These are phyloP conservation scores for Heterobasidion irregulare DNA, from an alignment of 1,284 basidiomycete genomes.

Conservation along the genomic window DNA sequence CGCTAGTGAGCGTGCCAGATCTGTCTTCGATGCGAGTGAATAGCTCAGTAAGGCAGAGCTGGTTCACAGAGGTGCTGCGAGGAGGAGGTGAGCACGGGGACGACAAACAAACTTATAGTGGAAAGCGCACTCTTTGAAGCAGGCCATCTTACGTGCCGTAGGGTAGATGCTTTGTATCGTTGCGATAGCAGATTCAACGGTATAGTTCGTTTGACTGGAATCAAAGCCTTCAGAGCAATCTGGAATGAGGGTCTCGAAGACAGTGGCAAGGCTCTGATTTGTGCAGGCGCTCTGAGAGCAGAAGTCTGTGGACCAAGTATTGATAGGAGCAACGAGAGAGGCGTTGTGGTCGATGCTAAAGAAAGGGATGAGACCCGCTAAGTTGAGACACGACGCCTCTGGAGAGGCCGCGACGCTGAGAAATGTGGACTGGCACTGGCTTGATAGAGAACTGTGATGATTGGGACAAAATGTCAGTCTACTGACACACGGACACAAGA, in stretches of 20 bases:
- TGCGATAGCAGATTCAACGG: conserved; percentile 23
- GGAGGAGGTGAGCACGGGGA: conserved; percentile 1
- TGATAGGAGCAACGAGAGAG: conserved; percentile 43
- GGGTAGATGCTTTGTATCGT: conserved; percentile 40
- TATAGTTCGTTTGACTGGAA: conserved; percentile 21
- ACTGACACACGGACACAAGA: conserved; percentile 16
- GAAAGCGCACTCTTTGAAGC: conserved; percentile 46
- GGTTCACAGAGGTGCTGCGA: conserved; percentile 28
- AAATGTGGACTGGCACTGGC: no score
- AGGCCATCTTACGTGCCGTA: conserved; percentile 37
- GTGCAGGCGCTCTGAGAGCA: conserved; percentile 49
- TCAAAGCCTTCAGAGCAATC: conserved; percentile 45
- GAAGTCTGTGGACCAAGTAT: conserved; percentile 48
- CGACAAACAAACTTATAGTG: not conserved
- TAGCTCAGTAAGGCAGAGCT: conserved; percentile 43
- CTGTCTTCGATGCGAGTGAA: conserved; percentile 36
- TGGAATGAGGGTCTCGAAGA: conserved; percentile 37
- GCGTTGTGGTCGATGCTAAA: conserved; percentile 25
- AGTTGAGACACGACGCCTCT: no score
- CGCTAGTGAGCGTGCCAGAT: conserved; percentile 27
- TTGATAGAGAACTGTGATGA: no score
- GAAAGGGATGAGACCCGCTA: conserved; percentile 31
- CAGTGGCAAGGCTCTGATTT: conserved; percentile 40
- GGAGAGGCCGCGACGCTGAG: no score
- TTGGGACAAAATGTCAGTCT: no score